Conservation (phyloP, 306 rosid species). For the Pachyrhizus erosus region DNA sequence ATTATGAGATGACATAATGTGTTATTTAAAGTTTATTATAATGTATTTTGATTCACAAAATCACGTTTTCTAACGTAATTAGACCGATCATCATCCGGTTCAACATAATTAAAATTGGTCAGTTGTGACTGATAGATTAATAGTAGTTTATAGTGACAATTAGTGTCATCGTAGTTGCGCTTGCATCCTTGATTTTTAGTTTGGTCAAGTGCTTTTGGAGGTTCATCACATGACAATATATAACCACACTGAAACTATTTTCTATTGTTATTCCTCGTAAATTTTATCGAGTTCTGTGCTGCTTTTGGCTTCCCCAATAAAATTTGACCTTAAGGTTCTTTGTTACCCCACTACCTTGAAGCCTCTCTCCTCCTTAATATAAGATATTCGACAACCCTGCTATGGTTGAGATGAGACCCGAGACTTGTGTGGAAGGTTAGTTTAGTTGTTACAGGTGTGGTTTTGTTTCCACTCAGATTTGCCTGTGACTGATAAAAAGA, state of each 20-base stretch:
- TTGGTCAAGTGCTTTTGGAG: constrained; percentile 44
- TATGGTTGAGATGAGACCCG: constrained; percentile 32
- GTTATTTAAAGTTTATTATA: neutral
- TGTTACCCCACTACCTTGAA: constrained; percentile 34
- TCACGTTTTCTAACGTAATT: constrained; percentile 10
- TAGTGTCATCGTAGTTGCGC: constrained; percentile 2
- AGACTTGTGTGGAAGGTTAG: constrained; percentile 35
- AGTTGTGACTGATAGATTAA: constrained; percentile 18
- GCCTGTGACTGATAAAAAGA: neutral
- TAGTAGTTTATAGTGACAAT: neutral
- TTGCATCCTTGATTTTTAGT: constrained; percentile 21
- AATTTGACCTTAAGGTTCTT: constrained; percentile 54
- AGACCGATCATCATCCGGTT: neutral
- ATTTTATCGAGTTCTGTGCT: constrained; percentile 55
- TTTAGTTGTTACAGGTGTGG: constrained; percentile 22
- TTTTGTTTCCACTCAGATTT: neutral
- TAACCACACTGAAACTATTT: constrained; percentile 32
- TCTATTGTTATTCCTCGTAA: constrained; percentile 49
- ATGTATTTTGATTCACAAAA: neutral
- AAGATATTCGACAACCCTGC: constrained; percentile 43
- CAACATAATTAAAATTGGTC: neutral
- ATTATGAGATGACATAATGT: neutral
- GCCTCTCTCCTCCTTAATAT: constrained; percentile 30
- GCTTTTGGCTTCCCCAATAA: constrained; percentile 66
- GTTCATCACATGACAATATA: constrained; percentile 66